Evolutionary conservation across 108 stramenopile genomes (phyloP).

Genomic region (Schizochytrium sp.): DNA sequence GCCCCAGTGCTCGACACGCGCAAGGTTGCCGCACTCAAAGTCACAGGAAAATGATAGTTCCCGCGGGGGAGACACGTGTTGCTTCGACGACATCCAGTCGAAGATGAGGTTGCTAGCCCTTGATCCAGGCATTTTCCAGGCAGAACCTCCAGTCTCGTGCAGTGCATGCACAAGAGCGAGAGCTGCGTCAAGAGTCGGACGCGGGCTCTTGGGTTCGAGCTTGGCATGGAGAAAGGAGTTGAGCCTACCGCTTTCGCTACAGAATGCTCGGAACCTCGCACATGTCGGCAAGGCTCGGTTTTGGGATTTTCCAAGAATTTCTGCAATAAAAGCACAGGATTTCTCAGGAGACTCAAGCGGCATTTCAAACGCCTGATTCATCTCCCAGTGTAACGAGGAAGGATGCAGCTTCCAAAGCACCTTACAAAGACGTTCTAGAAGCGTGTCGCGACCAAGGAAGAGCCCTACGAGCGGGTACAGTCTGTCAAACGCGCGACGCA

Average conservation of each 20-base stretch:
- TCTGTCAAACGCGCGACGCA: background rate
- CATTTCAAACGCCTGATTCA: background rate
- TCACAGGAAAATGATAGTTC: background rate
- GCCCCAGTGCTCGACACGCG: background rate
- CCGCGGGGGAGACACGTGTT: no score
- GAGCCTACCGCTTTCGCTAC: no score
- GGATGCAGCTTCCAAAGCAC: background rate
- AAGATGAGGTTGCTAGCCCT: no score
- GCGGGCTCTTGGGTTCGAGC: background rate
- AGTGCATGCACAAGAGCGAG: background rate
- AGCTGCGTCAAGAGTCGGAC: background rate
- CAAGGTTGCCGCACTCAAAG: constrained; percentile 1
- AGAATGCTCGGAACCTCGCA: no score
- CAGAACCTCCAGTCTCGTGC: no score
- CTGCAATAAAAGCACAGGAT: no score
- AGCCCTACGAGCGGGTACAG: background rate
- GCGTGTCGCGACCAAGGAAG: background rate
- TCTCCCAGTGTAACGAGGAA: background rate
- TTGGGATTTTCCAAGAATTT: no score
- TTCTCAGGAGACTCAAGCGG: background rate
- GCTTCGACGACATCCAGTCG: no score
- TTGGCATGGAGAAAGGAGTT: background rate
- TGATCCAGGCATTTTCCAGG: no score
- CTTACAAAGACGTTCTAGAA: background rate
- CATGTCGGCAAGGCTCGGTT: no score